Conservation (phyloP, 768 basidiomycete genomes). For the Sporobolomyces roseus region DNA sequence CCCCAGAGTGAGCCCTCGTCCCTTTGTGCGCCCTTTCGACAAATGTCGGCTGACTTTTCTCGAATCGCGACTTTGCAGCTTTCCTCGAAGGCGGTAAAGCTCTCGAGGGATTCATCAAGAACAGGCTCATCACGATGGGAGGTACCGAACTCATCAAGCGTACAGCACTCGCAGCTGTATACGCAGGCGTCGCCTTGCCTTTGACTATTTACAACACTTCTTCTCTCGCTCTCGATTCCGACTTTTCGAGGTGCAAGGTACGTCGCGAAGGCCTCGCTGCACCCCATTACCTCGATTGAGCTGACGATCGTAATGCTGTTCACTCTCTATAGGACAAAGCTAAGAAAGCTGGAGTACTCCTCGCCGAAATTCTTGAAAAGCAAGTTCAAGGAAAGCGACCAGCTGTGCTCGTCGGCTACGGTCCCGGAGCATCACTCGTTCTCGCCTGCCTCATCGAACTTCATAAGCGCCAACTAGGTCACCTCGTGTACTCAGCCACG, state of each 20-base stretch:
- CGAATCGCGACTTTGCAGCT: constrained; percentile 25
- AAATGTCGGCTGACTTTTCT: not conserved
- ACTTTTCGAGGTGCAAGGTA: constrained; percentile 45
- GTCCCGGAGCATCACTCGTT: constrained; percentile 51
- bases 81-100: constrained; percentile 47
- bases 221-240: constrained; percentile 45
- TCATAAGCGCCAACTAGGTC: constrained; percentile 24
- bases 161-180: constrained; percentile 52
- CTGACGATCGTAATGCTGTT: constrained; percentile 19
- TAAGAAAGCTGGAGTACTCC: constrained; percentile 52
- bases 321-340: constrained; percentile 52
- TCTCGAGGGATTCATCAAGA: constrained; percentile 47
- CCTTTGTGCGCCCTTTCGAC: not conserved
- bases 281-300: not conserved
- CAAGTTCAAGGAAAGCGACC: constrained; percentile 53
- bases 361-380: constrained; percentile 54
- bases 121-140: constrained; percentile 30
- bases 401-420: constrained; percentile 52
- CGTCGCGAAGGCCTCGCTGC: not conserved
- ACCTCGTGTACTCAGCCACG: constrained; percentile 52
- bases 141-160: constrained; percentile 52
- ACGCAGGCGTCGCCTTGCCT: constrained; percentile 49
- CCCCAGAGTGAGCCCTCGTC: constrained; percentile 44
- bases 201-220: constrained; percentile 41
- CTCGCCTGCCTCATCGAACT: constrained; percentile 36